Base-by-base conservation (phyloP, 768 basidiomycete species). In the Panellus pusillus region DNA sequence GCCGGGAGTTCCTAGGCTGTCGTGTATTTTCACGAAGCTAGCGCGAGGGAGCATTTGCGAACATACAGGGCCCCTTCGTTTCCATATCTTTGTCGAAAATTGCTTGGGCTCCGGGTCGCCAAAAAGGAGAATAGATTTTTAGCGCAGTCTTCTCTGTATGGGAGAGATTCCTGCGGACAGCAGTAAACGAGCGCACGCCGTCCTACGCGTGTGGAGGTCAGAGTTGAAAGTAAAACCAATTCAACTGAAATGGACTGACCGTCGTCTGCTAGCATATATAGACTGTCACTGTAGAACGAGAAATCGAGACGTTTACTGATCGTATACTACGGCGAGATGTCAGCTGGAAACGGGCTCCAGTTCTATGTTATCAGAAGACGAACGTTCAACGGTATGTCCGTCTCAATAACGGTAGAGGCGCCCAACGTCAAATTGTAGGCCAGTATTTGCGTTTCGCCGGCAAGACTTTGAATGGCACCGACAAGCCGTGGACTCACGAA, bases 401-500 rank as follows among this genome's bases (percentile, higher is more conserved):
- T 58, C 20, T 29, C 39, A 38, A 58, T 46, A 4, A 46, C 40
- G 3, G 57, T 50, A 11, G 12, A 27, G 1, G 28, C 47, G 13
- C 49, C 44, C 8, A 41, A 53, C 18, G 29, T 24, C 4, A 53
- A 43, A 31, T 54, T 38, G 43, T 53, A 58, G 4, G 57, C 57
- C 28, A 58, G 17, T n/a, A 58, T 45, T 29, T 58, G 47, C 15
- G 57, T 58, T 27, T 15, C 39, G 11, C 24, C 29, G 42, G 28
- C 43, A 19, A 47, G 47, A 17, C 31, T 46, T 44, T 53, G 57
- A 17, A 54, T 52, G 17, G 47, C 57, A 9, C 57, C 57, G 40
- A 58, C 57, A 27, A 58, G 41, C 32, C n/a, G 42, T 28, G 57
- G 17, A 29, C 57, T 54, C 17, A 58, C 57, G 37, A 58, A 58